Conservation (phyloP, 2,329 filamentous ascomycete species). For the Aspergillus proliferans region DNA sequence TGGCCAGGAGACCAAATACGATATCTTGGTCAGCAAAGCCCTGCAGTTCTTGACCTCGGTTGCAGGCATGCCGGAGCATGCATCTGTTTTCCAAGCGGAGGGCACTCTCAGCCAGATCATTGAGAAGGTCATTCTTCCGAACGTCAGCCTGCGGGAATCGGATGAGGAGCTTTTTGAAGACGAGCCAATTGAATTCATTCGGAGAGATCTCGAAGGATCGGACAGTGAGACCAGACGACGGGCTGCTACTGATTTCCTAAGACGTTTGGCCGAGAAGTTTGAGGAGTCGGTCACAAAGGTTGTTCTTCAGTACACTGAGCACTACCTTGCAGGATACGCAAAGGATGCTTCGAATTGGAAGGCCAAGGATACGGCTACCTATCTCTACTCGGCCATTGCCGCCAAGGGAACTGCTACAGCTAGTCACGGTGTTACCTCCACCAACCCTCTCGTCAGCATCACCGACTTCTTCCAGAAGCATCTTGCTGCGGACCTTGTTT, state of each 20-base stretch:
- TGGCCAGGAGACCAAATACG: conserved; percentile 84
- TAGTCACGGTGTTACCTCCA: conserved; percentile 81
- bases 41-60: conserved; percentile 91
- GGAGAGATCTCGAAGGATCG: conserved; percentile 88
- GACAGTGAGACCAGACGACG: conserved; percentile 89
- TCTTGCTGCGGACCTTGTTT: conserved; percentile 79
- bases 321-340: conserved; percentile 70
- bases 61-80: conserved; percentile 69
- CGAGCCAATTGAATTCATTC: conserved; percentile 97
- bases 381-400: conserved; percentile 89
- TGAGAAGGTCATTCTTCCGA: conserved; percentile 92
- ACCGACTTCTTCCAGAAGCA: conserved; percentile 93
- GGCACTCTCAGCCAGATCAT: conserved; percentile 77
- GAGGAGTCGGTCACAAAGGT: conserved; percentile 77
- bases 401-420: conserved; percentile 84
- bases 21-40: conserved; percentile 88
- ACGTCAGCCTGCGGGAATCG: conserved; percentile 83
- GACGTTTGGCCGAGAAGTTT: conserved; percentile 82
- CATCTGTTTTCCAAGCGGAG: conserved; percentile 77
- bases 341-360: conserved; percentile 78
- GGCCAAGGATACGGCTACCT: conserved; percentile 95
- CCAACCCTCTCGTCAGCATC: conserved; percentile 81
- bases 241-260: conserved; percentile 89
- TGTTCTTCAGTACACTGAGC: conserved; percentile 79
- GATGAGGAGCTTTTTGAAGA: conserved; percentile 96